Percentiles rank a stretch among this genome's conserved stretches.
These are phyloP conservation scores for Ophiostoma angusticollis DNA, from an alignment of 2,329 filamentous ascomycete genomes.

Conservation along the genomic window DNA sequence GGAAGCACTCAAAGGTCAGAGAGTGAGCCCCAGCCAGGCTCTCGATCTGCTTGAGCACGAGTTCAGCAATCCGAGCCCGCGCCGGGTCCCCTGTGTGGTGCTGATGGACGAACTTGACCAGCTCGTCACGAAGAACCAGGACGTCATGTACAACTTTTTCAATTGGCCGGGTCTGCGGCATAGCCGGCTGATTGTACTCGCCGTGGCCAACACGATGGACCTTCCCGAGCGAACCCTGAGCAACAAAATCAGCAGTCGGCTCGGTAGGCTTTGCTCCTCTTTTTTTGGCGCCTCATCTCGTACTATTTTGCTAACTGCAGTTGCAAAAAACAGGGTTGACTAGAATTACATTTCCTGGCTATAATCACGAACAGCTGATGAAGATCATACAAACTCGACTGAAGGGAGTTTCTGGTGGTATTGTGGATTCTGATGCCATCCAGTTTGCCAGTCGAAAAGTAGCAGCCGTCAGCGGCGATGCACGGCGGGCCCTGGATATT, in stretches of 20 bases:
- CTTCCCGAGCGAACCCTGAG: constrained; percentile 87
- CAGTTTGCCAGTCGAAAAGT: constrained; percentile 96
- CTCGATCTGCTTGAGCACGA: constrained; percentile 83
- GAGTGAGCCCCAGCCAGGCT: constrained; percentile 83
- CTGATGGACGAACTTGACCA: constrained; percentile 98
- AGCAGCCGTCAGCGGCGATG: constrained; percentile 89
- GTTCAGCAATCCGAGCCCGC: constrained; percentile 81
- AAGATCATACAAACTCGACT: constrained; percentile 92
- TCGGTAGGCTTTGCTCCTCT: constrained; percentile 35
- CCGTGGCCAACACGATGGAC: constrained; percentile 98
- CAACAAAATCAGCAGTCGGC: constrained; percentile 93
- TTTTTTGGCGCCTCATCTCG: background rate
- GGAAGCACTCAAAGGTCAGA: constrained; percentile 89
- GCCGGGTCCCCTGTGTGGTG: constrained; percentile 88
- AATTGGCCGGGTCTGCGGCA: constrained; percentile 93
- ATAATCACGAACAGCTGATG: constrained; percentile 95
- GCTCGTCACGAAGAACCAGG: constrained; percentile 93
- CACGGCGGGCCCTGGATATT: constrained; percentile 83
- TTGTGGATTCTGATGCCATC: constrained; percentile 85
- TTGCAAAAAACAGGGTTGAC: constrained; percentile 46
- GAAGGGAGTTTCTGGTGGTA: constrained; percentile 72
- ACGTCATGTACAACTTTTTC: constrained; percentile 99
- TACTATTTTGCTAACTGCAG: background rate
- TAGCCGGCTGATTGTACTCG: constrained; percentile 85
- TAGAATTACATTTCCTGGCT: constrained; percentile 91